Conservation (phyloP, 352 stramenopile species). For the Phytophthora ohioensis region DNA sequence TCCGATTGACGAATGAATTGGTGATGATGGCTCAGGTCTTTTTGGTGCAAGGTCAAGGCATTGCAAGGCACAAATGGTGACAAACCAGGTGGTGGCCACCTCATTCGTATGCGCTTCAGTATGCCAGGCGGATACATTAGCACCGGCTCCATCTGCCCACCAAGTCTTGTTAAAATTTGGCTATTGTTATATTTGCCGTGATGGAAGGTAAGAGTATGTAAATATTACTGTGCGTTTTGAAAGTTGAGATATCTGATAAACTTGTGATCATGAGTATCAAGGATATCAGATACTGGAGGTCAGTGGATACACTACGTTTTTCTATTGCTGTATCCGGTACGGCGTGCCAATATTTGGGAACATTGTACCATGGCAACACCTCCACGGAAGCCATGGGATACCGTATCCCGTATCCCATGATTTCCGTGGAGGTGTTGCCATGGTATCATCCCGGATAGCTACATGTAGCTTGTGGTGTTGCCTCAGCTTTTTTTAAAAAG, state of each 20-base stretch:
- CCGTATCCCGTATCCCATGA: too few relatives aligned
- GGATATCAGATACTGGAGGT: not conserved
- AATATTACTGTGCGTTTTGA: too few relatives aligned
- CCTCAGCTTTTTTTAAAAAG: too few relatives aligned
- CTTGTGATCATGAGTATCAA: not conserved
- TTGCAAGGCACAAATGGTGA: not conserved
- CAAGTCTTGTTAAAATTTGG: not conserved
- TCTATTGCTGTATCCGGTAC: not conserved
- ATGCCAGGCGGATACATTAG: slow-evolving; percentile 9
- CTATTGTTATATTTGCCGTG: slow-evolving; percentile 6
- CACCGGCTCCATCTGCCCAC: slow-evolving; percentile 13
- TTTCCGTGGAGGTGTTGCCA: too few relatives aligned
- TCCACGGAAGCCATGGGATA: not conserved
- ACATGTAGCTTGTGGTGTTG: too few relatives aligned
- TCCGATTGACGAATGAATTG: slow-evolving; percentile 28
- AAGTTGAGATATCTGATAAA: not conserved
- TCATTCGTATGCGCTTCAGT: slow-evolving; percentile 8
- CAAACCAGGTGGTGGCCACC: not conserved
- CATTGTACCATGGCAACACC: slow-evolving; percentile 4
- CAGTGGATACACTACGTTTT: slow-evolving; percentile 13
- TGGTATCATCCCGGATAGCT: too few relatives aligned
- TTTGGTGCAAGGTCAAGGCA: slow-evolving; percentile 1
- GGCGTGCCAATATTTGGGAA: not conserved
- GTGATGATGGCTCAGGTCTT: slow-evolving; percentile 21
- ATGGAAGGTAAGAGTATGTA: not conserved